Conservation (phyloP, 441 rosid genomes). For the Adansonia gregorii region DNA sequence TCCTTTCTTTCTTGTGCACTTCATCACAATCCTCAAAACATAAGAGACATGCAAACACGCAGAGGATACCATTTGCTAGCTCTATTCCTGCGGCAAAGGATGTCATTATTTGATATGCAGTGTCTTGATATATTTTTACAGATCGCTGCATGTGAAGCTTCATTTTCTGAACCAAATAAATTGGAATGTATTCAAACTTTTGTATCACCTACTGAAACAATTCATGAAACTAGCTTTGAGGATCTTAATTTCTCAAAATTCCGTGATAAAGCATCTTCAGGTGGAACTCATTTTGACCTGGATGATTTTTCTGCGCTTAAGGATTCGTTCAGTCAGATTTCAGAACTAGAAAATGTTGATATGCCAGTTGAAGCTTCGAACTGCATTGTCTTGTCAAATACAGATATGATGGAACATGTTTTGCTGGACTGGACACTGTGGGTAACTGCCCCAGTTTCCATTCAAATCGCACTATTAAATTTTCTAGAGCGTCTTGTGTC, state of each 20-base stretch:
- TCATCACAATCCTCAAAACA: conserved; percentile 96
- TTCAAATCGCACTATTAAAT: conserved; percentile 92
- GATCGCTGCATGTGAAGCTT: conserved; percentile 99
- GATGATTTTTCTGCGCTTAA: conserved; percentile 91
- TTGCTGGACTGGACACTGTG: conserved; percentile 99
- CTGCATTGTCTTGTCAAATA: conserved; percentile 96
- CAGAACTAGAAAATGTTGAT: conserved; percentile 92
- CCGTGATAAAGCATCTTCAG: conserved; percentile 81
- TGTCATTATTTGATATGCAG: conserved; percentile 97
- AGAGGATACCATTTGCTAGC: conserved; percentile 99
- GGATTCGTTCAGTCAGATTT: conserved; percentile 92
- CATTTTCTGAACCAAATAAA: conserved; percentile 94
- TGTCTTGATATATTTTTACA: conserved; percentile 94
- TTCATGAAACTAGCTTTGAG: conserved; percentile 81
- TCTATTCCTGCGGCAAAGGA: conserved; percentile 89
- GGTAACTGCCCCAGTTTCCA: conserved; percentile 90
- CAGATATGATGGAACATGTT: conserved; percentile 99
- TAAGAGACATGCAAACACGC: conserved; percentile 93
- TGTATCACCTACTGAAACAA: conserved; percentile 55
- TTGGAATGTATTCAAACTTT: conserved; percentile 49
- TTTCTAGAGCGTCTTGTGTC: conserved; percentile 99
- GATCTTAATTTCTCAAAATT: conserved; percentile 82
- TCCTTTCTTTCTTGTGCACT: conserved; percentile 91
- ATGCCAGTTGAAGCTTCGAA: conserved; percentile 87
- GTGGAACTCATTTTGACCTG: conserved; percentile 96